These are phyloP conservation scores for Chlorophyllum brunneum DNA, from an alignment of 768 basidiomycete genomes.

Conservation along the genomic window DNA sequence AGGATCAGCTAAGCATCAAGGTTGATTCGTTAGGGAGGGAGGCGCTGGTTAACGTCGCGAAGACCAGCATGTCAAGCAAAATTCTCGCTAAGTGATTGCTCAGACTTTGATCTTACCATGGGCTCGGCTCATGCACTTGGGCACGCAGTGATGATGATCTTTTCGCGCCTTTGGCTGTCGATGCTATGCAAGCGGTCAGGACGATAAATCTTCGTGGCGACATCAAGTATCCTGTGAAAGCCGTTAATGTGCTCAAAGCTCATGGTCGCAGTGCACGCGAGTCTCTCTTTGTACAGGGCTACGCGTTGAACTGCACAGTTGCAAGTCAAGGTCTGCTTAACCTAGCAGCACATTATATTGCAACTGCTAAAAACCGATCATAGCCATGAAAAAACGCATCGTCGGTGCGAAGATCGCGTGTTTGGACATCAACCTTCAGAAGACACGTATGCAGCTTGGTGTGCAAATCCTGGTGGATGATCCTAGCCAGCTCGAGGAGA, in stretches of 20 bases:
- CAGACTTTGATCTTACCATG: not conserved
- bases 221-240: constrained; percentile 98
- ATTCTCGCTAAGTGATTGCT: constrained; percentile 90
- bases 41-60: constrained; percentile 91
- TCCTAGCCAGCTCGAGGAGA: constrained; percentile 94
- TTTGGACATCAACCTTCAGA: constrained; percentile 96
- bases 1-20: constrained; percentile 93
- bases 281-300: constrained; percentile 91
- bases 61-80: constrained; percentile 98
- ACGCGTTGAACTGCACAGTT: constrained; percentile 97
- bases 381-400: constrained; percentile 97
- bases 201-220: constrained; percentile 93
- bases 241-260: constrained; percentile 96
- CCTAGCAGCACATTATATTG: not conserved
- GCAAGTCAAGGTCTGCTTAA: constrained; percentile 84
- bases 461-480: constrained; percentile 97
- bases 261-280: constrained; percentile 95
- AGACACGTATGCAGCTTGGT: constrained; percentile 95
- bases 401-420: constrained; percentile 95
- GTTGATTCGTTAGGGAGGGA: constrained; percentile 91
- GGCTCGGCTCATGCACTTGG: not conserved
- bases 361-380: not conserved
- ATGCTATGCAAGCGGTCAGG: constrained; percentile 97
- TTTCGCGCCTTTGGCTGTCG: constrained; percentile 98
- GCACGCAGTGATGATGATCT: constrained; percentile 85